A percentile compares a stretch with the other conserved stretches of the same genome.
Conservation (phyloP, 495 filamentous ascomycete genomes). For the Penicillium goetzii region DNA sequence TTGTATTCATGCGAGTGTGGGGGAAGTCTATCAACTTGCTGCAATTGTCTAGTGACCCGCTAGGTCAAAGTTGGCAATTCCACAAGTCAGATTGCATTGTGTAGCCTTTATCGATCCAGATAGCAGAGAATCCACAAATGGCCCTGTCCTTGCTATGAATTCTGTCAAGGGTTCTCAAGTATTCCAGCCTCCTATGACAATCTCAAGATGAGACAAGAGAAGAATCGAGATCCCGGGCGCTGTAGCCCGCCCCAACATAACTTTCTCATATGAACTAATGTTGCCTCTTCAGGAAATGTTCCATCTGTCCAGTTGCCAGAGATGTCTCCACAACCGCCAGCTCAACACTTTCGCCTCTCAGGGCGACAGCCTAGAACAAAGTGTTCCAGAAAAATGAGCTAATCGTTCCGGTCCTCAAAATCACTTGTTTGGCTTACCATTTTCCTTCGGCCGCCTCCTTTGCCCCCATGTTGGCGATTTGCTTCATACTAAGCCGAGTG, state of each 20-base stretch:
- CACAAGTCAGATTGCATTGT: not conserved
- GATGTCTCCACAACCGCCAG: conserved; percentile 1
- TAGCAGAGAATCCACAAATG: not conserved
- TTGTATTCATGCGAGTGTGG: not conserved
- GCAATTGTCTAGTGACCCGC: too few species aligned
- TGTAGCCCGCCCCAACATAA: not conserved
- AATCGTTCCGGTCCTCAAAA: conserved; percentile 7
- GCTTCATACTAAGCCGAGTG: conserved; percentile 12
- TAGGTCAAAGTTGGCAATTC: not conserved
- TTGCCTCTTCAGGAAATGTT: not conserved
- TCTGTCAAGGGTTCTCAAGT: not conserved
- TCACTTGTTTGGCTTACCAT: not conserved
- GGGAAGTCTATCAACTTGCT: not conserved
- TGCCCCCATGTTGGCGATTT: conserved; percentile 21
- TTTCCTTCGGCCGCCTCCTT: conserved; percentile 4
- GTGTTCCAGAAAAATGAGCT: not conserved
- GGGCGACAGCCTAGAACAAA: conserved; percentile 23
- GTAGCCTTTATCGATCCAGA: not conserved
- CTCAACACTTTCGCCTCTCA: conserved; percentile 23
- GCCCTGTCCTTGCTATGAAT: not conserved
- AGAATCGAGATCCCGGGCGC: not conserved
- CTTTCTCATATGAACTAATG: not conserved
- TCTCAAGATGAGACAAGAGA: not conserved
- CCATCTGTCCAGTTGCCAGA: not conserved
- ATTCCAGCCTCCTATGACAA: not conserved